A percentile compares a stretch with the other conserved stretches of the same genome.
These are phyloP conservation scores for Ganoderma meredithae DNA, from an alignment of 1,284 basidiomycete species.

Conservation along the genomic window DNA sequence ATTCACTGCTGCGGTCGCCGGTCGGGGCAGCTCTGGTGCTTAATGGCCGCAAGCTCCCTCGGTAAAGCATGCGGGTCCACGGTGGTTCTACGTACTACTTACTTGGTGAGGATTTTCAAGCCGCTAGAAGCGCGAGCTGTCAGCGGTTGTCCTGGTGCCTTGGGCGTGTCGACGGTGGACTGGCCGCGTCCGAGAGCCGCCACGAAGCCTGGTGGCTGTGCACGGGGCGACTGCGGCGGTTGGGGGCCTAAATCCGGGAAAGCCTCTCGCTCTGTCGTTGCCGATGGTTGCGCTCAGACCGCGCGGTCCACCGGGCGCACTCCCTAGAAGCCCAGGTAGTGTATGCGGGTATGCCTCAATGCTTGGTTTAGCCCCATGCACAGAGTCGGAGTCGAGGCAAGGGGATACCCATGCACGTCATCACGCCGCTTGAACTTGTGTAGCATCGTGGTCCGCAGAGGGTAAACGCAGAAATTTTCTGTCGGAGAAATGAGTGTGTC, in stretches of 20 bases:
- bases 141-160: conserved; percentile 4
- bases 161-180: background rate
- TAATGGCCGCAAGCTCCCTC: background rate
- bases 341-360: background rate
- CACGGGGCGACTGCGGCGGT: background rate
- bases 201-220: background rate
- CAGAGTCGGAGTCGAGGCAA: background rate
- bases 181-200: background rate
- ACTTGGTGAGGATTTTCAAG: background rate
- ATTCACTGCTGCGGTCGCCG: conserved; percentile 3
- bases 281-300: background rate
- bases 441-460: background rate
- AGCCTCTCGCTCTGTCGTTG: background rate
- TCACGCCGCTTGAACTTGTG: background rate
- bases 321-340: background rate
- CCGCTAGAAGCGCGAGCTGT: background rate
- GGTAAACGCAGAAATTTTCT: background rate
- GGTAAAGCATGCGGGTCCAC: background rate
- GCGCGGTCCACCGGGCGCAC: conserved; percentile 1
- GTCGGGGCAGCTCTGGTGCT: conserved; percentile 1
- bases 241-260: background rate
- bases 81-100: background rate
- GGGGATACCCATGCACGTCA: background rate
- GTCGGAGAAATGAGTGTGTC: background rate
- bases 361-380: background rate